Percentiles rank a stretch among this genome's conserved stretches.
These are phyloP conservation scores for Alternaria sp. DNA, from an alignment of 2,329 filamentous ascomycete genomes.

Conservation along the genomic window DNA sequence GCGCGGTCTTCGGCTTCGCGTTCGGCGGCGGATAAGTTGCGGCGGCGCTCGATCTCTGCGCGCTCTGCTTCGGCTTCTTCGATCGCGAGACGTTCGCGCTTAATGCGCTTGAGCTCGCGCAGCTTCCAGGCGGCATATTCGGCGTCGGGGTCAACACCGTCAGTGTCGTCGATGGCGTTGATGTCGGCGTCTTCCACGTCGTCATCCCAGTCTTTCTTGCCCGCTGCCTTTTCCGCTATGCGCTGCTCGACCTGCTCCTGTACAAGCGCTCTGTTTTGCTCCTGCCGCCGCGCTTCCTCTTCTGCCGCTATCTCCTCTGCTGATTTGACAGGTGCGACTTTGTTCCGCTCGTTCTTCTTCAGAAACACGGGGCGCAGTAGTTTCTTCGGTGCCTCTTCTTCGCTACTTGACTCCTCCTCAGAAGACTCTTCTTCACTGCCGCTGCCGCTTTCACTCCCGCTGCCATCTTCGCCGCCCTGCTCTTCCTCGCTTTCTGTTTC, in stretches of 20 bases:
- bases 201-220: conserved; percentile 85
- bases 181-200: conserved; percentile 68
- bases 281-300: conserved; percentile 66
- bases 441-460: conserved; percentile 23
- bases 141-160: conserved; percentile 83
- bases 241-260: conserved; percentile 89
- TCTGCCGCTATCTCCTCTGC: conserved; percentile 55
- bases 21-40: conserved; percentile 86
- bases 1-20: conserved; percentile 82
- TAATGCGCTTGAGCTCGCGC: conserved; percentile 85
- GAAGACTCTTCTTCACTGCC: conserved; percentile 40
- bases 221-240: conserved; percentile 73
- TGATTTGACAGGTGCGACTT: conserved; percentile 36
- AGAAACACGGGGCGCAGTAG: conserved; percentile 72
- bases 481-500: conserved; percentile 59
- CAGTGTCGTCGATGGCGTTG: conserved; percentile 85
- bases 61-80: conserved; percentile 83
- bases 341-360: conserved; percentile 66
- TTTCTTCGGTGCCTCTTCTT: conserved; percentile 63
- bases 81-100: conserved; percentile 83
- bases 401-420: conserved; percentile 62
- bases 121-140: conserved; percentile 94
- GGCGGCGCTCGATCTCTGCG: conserved; percentile 86
- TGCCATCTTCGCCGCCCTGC: conserved; percentile 32
- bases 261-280: conserved; percentile 77